Evolutionary conservation across 2,329 filamentous ascomycete genomes (phyloP).

Genomic region (Botrytis byssoidea): DNA sequence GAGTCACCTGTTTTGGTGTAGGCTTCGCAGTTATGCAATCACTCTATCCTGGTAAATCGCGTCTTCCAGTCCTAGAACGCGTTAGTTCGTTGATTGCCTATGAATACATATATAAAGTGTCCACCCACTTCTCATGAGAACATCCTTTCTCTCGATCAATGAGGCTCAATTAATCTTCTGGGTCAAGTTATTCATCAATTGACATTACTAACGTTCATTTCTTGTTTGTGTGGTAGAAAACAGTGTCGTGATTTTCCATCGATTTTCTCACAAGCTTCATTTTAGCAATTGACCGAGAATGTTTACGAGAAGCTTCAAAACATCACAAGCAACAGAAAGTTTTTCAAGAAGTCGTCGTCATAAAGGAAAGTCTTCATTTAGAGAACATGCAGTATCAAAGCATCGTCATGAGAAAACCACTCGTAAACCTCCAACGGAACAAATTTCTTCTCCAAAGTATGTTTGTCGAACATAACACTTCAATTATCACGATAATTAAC

Average conservation of each 20-base stretch:
- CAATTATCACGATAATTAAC: constrained; percentile 25
- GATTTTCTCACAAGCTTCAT: not conserved
- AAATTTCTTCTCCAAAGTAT: constrained; percentile 32
- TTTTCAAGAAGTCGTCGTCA: constrained; percentile 36
- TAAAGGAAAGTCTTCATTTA: constrained; percentile 37
- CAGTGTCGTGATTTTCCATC: constrained; percentile 2
- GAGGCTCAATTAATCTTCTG: not conserved
- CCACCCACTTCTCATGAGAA: constrained; percentile 8
- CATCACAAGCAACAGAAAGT: constrained; percentile 37
- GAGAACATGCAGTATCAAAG: constrained; percentile 41
- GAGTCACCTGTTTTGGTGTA: constrained; percentile 19
- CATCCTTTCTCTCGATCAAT: constrained; percentile 6
- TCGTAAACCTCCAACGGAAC: constrained; percentile 34
- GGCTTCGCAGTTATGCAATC: constrained; percentile 5
- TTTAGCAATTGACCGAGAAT: constrained; percentile 27
- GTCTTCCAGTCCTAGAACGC: constrained; percentile 7
- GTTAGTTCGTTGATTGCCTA: constrained; percentile 16
- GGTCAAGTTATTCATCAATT: not conserved
- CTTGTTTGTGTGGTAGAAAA: not conserved
- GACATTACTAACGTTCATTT: constrained; percentile 2
- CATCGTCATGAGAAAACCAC: constrained; percentile 34
- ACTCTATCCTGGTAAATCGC: constrained; percentile 9
- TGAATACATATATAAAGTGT: constrained; percentile 5
- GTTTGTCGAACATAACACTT: constrained; percentile 16
- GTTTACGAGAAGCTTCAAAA: constrained; percentile 34